These are phyloP conservation scores for Onygena corvina DNA, from an alignment of 2,329 filamentous ascomycete genomes.

Conservation along the genomic window DNA sequence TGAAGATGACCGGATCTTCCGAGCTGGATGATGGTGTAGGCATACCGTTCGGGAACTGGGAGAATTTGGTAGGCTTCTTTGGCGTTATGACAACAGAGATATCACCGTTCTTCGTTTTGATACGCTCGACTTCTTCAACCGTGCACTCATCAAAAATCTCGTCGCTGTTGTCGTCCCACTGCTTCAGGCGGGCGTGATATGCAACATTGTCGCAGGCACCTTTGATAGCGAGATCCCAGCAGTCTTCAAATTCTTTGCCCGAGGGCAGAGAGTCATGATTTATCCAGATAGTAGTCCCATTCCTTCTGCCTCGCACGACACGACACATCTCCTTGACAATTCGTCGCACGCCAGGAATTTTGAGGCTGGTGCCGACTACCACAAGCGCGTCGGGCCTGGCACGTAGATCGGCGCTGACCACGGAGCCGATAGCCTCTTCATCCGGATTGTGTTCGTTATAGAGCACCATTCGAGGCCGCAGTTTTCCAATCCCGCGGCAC, in stretches of 20 bases:
- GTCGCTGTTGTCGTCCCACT: constrained; percentile 42
- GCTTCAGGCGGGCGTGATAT: constrained; percentile 50
- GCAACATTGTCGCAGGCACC: constrained; percentile 85
- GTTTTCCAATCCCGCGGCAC: constrained; percentile 80
- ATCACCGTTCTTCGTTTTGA: constrained; percentile 29
- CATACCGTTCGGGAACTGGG: constrained; percentile 22
- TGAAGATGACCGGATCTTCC: not conserved
- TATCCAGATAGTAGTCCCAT: constrained; percentile 87
- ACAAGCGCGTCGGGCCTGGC: constrained; percentile 80
- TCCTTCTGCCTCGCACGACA: constrained; percentile 61
- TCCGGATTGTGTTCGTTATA: constrained; percentile 98
- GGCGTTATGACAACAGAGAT: constrained; percentile 31
- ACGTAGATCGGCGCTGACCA: constrained; percentile 74
- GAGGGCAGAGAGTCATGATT: constrained; percentile 77
- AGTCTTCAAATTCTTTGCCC: constrained; percentile 74
- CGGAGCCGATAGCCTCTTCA: constrained; percentile 86
- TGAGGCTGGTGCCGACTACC: constrained; percentile 89
- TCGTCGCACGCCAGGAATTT: constrained; percentile 81
- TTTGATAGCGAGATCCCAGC: constrained; percentile 82
- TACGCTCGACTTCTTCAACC: constrained; percentile 34
- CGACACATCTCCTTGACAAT: constrained; percentile 86
- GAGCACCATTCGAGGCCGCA: constrained; percentile 85
- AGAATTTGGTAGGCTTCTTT: constrained; percentile 20
- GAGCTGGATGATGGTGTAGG: constrained; percentile 5
- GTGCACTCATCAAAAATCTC: constrained; percentile 35